Conservation (phyloP, 176 grass and related monocot species). For the Calamus simplicifolius region DNA sequence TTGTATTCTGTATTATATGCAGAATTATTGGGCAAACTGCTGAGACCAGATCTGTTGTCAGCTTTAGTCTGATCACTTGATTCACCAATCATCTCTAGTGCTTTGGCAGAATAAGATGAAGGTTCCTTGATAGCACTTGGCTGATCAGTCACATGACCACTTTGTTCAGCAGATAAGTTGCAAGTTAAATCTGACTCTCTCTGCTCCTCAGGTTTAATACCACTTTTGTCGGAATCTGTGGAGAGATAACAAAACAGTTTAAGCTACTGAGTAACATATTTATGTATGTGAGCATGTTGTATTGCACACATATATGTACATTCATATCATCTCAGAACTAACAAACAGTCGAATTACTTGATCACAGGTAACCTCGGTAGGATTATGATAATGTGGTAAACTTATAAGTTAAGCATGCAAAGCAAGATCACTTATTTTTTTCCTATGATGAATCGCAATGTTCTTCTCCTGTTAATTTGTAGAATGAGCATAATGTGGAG, state of each 20-base stretch:
- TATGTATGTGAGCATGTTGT: no score
- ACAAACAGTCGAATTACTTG: no score
- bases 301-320: no score
- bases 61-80: conserved; percentile 10
- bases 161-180: neutral
- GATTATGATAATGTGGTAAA: no score
- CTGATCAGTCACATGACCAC: conserved; percentile 16
- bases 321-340: no score
- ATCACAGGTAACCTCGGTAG: no score
- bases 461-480: no score
- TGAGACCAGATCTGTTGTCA: neutral
- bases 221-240: neutral
- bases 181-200: neutral
- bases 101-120: conserved; percentile 9
- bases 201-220: neutral
- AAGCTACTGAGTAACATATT: no score
- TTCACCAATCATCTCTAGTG: conserved; percentile 4
- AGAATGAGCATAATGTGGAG: no score
- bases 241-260: neutral
- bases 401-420: no score
- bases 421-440: no score
- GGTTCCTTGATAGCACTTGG: conserved; percentile 14
- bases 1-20: conserved; percentile 1
- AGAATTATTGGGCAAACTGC: conserved; percentile 5
- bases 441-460: no score